phyloP scores from a whole-genome alignment of 352 stramenopile genomes.

The Globisporangium megalacanthum region DNA sequence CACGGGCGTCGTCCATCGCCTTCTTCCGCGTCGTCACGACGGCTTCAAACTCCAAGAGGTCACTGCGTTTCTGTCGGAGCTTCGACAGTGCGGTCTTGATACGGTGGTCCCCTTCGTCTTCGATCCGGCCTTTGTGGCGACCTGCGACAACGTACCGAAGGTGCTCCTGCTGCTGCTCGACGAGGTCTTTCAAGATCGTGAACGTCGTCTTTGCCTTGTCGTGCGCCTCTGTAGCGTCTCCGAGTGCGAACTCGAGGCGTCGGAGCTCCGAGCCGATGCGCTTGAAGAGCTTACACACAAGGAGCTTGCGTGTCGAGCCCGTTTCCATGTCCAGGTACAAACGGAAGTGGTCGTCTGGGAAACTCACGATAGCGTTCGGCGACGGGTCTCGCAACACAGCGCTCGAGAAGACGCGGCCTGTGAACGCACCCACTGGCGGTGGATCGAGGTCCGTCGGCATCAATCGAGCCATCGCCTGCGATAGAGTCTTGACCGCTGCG shows the following conservation, averaged over 20 bases:
- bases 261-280: conserved; percentile 28
- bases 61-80: conserved; percentile 37
- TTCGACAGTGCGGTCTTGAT: conserved; percentile 33
- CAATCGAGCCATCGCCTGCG: conserved; percentile 18
- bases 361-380: conserved; percentile 35
- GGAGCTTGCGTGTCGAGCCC: conserved; percentile 12
- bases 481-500: conserved; percentile 13
- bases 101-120: conserved; percentile 15
- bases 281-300: conserved; percentile 56
- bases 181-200: conserved; percentile 26
- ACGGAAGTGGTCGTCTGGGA: conserved; percentile 39
- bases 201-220: conserved; percentile 23
- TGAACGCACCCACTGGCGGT: conserved; percentile 4
- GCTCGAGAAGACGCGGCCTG: conserved; percentile 36
- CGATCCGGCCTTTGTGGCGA: conserved; percentile 14
- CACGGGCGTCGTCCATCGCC: conserved; percentile 7
- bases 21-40: conserved; percentile 15
- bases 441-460: background rate
- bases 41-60: conserved; percentile 29
- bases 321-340: conserved; percentile 28
- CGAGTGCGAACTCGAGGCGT: conserved; percentile 16
- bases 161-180: conserved; percentile 30
- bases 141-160: conserved; percentile 30
- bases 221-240: conserved; percentile 10
- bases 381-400: conserved; percentile 29